A percentile compares a stretch with the other conserved stretches of the same genome.
Conservation (phyloP, 1,139 yeast genomes). For the Debaryomycetaceae sp. region DNA sequence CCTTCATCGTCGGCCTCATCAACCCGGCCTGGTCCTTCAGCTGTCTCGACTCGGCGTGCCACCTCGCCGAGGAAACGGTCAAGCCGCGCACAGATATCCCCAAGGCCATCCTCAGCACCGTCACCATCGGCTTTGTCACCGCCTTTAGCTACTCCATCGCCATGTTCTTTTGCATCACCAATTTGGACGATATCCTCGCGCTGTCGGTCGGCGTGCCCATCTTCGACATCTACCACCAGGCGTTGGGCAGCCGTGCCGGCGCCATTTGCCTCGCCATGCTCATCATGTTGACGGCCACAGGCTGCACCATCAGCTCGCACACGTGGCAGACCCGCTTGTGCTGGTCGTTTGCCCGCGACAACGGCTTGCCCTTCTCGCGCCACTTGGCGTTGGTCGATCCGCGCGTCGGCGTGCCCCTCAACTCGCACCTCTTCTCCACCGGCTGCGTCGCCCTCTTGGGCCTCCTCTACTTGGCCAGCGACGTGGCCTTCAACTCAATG, state of each 20-base stretch:
- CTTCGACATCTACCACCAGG: slow-evolving; percentile 51
- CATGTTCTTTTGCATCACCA: slow-evolving; percentile 50
- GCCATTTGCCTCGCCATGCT: slow-evolving; percentile 50
- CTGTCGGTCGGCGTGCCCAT: slow-evolving; percentile 53
- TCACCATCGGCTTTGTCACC: slow-evolving; percentile 54
- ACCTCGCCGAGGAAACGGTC: slow-evolving; percentile 57
- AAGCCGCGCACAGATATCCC: slow-evolving; percentile 53
- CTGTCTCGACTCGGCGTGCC: slow-evolving; percentile 62
- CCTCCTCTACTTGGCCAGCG: slow-evolving; percentile 28
- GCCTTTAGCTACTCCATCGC: slow-evolving; percentile 49
- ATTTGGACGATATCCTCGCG: slow-evolving; percentile 34
- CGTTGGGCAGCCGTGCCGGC: slow-evolving; percentile 41
- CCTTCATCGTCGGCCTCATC: slow-evolving; percentile 54
- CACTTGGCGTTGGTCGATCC: slow-evolving; percentile 32
- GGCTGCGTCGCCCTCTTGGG: slow-evolving; percentile 30
- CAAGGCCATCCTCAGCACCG: slow-evolving; percentile 52
- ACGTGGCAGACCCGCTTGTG: slow-evolving; percentile 70
- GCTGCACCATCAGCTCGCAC: slow-evolving; percentile 62
- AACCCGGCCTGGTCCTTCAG: slow-evolving; percentile 64
- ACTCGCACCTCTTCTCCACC: slow-evolving; percentile 33
- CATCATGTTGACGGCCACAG: slow-evolving; percentile 51
- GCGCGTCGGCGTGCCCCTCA: slow-evolving; percentile 31
- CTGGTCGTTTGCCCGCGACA: slow-evolving; percentile 72
- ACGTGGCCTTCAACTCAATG: slow-evolving; percentile 36
- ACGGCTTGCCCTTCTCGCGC: slow-evolving; percentile 34